phyloP scores from a whole-genome alignment of 2,329 filamentous ascomycete species.

The Penicillium janthinellum region DNA sequence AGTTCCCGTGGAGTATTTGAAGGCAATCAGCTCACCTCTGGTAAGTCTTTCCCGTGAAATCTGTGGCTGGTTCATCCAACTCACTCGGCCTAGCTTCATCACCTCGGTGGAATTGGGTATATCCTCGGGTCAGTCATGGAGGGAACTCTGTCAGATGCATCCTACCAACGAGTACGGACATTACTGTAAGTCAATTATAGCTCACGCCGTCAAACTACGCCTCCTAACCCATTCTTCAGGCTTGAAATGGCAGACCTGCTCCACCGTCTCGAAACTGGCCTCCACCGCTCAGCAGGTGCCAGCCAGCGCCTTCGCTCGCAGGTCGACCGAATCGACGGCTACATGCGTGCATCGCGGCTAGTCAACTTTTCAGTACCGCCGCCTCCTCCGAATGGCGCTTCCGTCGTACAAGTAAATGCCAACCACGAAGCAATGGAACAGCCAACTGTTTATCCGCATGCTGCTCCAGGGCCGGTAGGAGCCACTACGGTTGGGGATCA shows the following conservation, averaged over 20 bases:
- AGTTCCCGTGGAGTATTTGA: constrained; percentile 50
- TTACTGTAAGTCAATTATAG: constrained; percentile 35
- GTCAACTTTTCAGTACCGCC: constrained; percentile 16
- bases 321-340: constrained; percentile 49
- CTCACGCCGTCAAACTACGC: background rate
- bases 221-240: background rate
- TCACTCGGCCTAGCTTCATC: constrained; percentile 40
- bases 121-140: constrained; percentile 54
- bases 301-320: constrained; percentile 45
- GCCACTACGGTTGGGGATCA: constrained; percentile 19
- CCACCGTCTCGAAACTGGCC: constrained; percentile 45
- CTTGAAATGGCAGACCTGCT: constrained; percentile 51
- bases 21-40: constrained; percentile 53
- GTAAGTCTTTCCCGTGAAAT: constrained; percentile 12
- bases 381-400: constrained; percentile 12
- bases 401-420: constrained; percentile 3
- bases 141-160: constrained; percentile 45
- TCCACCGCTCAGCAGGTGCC: constrained; percentile 44
- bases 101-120: constrained; percentile 52
- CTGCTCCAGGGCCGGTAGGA: constrained; percentile 4
- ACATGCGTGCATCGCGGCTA: constrained; percentile 38
- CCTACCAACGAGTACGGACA: constrained; percentile 46
- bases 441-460: constrained; percentile 11
- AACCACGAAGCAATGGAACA: constrained; percentile 13
- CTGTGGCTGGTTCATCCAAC: background rate